Evolutionary conservation across 1,284 basidiomycete species (phyloP).

Genomic region (Cystobasidium slooffiae): DNA sequence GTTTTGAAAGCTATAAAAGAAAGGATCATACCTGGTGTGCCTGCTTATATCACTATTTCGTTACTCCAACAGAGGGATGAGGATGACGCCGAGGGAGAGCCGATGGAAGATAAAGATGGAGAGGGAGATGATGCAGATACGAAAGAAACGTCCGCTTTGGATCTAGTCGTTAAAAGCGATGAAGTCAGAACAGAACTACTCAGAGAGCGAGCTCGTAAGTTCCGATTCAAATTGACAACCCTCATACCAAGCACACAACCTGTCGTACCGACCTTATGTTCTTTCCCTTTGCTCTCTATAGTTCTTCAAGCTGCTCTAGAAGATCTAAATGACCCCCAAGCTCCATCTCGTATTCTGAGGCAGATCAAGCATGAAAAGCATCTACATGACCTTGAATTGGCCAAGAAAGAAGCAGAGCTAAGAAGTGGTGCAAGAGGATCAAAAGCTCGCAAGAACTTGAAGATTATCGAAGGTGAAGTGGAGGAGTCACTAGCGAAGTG

Average conservation of each 20-base stretch:
- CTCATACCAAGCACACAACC: background rate
- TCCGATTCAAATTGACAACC: background rate
- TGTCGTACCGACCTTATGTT: background rate
- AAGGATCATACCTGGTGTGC: slow-evolving; percentile 63
- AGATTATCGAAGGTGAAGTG: slow-evolving; percentile 63
- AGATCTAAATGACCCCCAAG: slow-evolving; percentile 45
- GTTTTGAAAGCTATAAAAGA: slow-evolving; percentile 61
- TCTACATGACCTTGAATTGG: slow-evolving; percentile 60
- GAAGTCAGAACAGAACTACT: slow-evolving; percentile 52
- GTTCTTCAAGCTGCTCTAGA: slow-evolving; percentile 56
- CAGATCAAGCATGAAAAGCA: slow-evolving; percentile 54
- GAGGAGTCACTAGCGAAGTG: slow-evolving; percentile 53
- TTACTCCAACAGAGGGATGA: slow-evolving; percentile 63
- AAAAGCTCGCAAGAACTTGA: slow-evolving; percentile 65
- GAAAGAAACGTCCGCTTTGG: slow-evolving; percentile 51
- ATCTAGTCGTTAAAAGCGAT: slow-evolving; percentile 58
- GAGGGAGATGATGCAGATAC: slow-evolving; percentile 42
- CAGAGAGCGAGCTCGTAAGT: slow-evolving; percentile 54
- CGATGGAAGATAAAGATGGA: slow-evolving; percentile 41
- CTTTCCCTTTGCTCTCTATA: background rate
- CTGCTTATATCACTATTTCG: slow-evolving; percentile 62
- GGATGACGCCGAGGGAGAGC: no score
- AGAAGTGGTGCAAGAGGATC: slow-evolving; percentile 68
- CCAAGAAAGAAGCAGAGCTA: slow-evolving; percentile 64
- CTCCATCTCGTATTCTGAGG: slow-evolving; percentile 52